A percentile compares a stretch with the other conserved stretches of the same genome.
Conservation (phyloP, 345 rosid species). For the Eucalyptus curtisii region DNA sequence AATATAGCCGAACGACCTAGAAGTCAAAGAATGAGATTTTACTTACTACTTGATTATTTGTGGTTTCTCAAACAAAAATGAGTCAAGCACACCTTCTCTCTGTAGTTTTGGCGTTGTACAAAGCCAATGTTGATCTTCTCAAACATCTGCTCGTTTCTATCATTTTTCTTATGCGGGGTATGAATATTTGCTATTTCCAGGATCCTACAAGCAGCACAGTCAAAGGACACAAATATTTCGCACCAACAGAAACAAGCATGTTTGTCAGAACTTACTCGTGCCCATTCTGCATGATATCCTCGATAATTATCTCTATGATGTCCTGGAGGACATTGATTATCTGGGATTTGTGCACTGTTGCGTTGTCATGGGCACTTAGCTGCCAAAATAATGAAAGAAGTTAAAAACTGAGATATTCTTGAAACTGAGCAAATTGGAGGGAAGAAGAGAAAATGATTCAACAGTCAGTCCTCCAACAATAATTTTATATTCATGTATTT, state of each 20-base stretch:
- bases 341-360: constrained; percentile 39
- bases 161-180: constrained; percentile 1
- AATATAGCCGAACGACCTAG: constrained; percentile 62
- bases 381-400: constrained; percentile 13
- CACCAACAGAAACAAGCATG: neutral
- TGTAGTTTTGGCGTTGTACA: constrained; percentile 18
- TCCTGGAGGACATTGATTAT: constrained; percentile 87
- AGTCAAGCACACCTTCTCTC: constrained; percentile 54
- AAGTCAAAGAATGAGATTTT: neutral
- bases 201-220: constrained; percentile 34
- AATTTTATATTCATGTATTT: neutral
- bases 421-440: neutral
- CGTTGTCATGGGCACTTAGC: constrained; percentile 26
- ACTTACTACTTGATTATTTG: neutral
- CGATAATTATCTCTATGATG: constrained; percentile 72
- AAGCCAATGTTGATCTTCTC: constrained; percentile 38
- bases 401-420: neutral
- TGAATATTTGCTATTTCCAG: constrained; percentile 25
- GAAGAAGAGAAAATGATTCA: neutral
- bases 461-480: neutral
- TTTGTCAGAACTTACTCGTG: constrained; percentile 46
- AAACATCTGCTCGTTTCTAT: constrained; percentile 58
- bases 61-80: neutral
- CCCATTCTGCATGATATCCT: constrained; percentile 69
- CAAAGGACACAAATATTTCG: neutral